Conservation (phyloP, 805 yeast genomes). For the Grigorovia transvaalensis region DNA sequence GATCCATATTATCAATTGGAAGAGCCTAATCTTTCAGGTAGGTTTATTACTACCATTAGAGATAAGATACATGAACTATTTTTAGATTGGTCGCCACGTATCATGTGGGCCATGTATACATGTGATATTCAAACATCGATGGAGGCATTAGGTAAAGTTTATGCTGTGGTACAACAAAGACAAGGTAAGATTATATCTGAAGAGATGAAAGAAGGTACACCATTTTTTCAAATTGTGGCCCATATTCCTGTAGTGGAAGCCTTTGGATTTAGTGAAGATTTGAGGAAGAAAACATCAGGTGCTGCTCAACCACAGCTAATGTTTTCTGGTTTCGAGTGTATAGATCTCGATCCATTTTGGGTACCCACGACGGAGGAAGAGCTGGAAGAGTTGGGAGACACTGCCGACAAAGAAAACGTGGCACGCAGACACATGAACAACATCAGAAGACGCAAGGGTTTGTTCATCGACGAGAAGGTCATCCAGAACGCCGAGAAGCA, state of each 20-base stretch:
- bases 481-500: constrained; percentile 91
- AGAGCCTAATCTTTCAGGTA: constrained; percentile 49
- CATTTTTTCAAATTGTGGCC: constrained; percentile 82
- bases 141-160: constrained; percentile 90
- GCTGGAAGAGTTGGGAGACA: constrained; percentile 83
- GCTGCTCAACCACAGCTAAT: constrained; percentile 95
- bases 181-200: constrained; percentile 80
- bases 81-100: constrained; percentile 76
- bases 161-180: constrained; percentile 83
- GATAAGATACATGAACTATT: constrained; percentile 63
- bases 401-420: constrained; percentile 83
- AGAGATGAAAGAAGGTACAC: constrained; percentile 97
- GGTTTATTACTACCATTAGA: constrained; percentile 61
- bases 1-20: constrained; percentile 19
- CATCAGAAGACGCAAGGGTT: constrained; percentile 78
- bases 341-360: constrained; percentile 96
- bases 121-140: constrained; percentile 94
- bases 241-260: constrained; percentile 89
- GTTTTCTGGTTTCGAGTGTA: constrained; percentile 75
- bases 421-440: constrained; percentile 80
- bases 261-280: constrained; percentile 92
- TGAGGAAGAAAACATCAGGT: constrained; percentile 86
- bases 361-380: constrained; percentile 97
- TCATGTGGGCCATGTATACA: constrained; percentile 84
- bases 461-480: constrained; percentile 81